Evolutionary conservation across 1,284 basidiomycete genomes (phyloP), one percentile per base, ranked within the genome.

Genomic region (Tylopilus sp.): DNA sequence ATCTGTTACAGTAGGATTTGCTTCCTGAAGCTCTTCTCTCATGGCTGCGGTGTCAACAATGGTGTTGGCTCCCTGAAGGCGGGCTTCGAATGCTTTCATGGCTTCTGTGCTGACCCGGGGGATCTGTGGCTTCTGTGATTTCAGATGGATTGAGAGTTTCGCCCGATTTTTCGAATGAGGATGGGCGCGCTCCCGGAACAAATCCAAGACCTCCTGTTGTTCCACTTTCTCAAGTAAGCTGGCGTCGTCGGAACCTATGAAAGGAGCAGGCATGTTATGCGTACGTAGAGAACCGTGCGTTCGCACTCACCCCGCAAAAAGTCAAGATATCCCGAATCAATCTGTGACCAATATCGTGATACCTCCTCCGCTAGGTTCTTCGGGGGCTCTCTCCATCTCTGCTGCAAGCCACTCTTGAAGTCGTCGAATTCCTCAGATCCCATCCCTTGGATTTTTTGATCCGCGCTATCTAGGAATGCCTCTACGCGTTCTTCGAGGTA

Each of bases 401-500:
- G 68, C 36, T 82, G 76, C 52, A 91, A 65, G 33, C 82, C 76
- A 49, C 68, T 72, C 63, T 82, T 81, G 59, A 88, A 83, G 55
- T 81, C 78, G 28, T 75, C 70, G 61, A 91, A 89, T 55, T 83
- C 81, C 30, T 74, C 77, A 5, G 77, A 71, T 9, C 62, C 65
- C 81, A 91, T 83, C 8, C 73, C 73, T 56, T 76, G 74, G 41
- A 92, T 65, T 44, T 71, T 75, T 29, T 66, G 64, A 61, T 78
- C 80, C 79, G 93, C 86, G 52, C 76, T 72, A 46, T 83, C 79
- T 50, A 96, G 72, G 77, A 97, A 98, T 2, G 81, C 80, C 52
- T 98, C 93, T 36, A 98, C 85, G 8, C 95, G 83, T 46, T 79
- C 74, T 71, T 99, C 96, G 44, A 99, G 76, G 67, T 89, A 94